phyloP scores from a whole-genome alignment of 2,329 filamentous ascomycete genomes.

The Orbilia oligospora region DNA sequence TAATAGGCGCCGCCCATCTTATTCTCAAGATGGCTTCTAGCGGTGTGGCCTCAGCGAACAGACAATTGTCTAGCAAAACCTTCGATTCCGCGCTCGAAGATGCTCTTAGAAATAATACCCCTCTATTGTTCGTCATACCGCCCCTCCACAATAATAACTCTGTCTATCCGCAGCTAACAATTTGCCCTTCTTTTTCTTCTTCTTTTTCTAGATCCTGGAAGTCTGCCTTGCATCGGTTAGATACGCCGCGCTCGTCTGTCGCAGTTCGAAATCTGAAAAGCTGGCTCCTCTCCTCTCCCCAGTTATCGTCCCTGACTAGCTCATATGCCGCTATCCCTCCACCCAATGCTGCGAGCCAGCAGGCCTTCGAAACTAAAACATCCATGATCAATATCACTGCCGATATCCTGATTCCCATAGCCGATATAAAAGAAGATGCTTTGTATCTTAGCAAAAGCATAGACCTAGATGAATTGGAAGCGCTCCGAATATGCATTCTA shows the following conservation, averaged over 20 bases:
- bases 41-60: constrained; percentile 29
- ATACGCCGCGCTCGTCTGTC: constrained; percentile 67
- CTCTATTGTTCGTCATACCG: constrained; percentile 78
- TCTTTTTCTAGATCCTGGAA: constrained; percentile 75
- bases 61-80: constrained; percentile 47
- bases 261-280: constrained; percentile 73
- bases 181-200: constrained; percentile 71
- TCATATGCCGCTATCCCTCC: constrained; percentile 78
- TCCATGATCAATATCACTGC: constrained; percentile 84
- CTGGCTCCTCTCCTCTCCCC: constrained; percentile 80
- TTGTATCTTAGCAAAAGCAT: constrained; percentile 86
- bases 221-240: constrained; percentile 72
- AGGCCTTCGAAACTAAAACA: constrained; percentile 84
- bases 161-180: constrained; percentile 70
- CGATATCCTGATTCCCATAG: constrained; percentile 72
- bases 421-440: constrained; percentile 84
- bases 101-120: constrained; percentile 79
- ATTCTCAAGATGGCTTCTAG: constrained; percentile 38
- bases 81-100: constrained; percentile 62
- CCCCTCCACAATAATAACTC: constrained; percentile 32
- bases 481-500: constrained; percentile 82
- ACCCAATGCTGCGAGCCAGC: constrained; percentile 76
- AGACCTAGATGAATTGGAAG: constrained; percentile 83
- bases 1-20: not conserved
- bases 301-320: constrained; percentile 77